Percentiles rank a stretch among this genome's conserved stretches.
Evolutionary conservation across 768 basidiomycete species (phyloP).

Genomic region (Lentinula guzmanii): DNA sequence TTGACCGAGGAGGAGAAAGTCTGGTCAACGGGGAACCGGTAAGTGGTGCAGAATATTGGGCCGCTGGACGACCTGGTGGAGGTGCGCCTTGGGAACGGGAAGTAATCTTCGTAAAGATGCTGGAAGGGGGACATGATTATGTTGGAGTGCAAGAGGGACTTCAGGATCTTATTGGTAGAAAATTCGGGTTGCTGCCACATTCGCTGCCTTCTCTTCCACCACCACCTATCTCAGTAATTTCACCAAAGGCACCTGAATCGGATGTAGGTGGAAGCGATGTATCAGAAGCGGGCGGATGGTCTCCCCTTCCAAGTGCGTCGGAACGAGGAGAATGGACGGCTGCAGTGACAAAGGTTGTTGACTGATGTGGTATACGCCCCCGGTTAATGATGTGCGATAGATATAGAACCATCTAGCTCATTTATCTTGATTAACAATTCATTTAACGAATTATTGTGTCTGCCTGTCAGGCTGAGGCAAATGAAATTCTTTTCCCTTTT

Average conservation of each 20-base stretch:
- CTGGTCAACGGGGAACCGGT: neutral
- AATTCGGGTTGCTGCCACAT: slow-evolving; percentile 22
- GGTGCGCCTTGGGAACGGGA: slow-evolving; percentile 20
- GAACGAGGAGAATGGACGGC: neutral
- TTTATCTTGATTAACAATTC: neutral
- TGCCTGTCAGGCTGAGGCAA: no score
- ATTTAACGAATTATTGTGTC: neutral
- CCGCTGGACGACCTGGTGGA: neutral
- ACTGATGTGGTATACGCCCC: neutral
- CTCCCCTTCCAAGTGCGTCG: neutral
- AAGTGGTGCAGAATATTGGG: slow-evolving; percentile 1
- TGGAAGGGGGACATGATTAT: slow-evolving; percentile 50
- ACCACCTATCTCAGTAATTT: neutral
- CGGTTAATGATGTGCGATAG: neutral
- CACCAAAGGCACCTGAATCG: neutral
- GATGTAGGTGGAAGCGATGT: neutral
- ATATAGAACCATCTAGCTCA: neutral
- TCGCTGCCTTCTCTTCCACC: neutral
- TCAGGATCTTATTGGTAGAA: slow-evolving; percentile 51
- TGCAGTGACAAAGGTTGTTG: neutral
- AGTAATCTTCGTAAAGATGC: slow-evolving; percentile 52
- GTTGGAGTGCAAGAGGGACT: slow-evolving; percentile 61
- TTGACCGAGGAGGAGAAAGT: slow-evolving; percentile 20
- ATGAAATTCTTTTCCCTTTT: no score
- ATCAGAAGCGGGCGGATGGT: slow-evolving; percentile 1